A percentile compares a stretch with the other conserved stretches of the same genome.
These are phyloP conservation scores for Rubia balearica DNA, from an alignment of 305 asterid species.

Conservation along the genomic window DNA sequence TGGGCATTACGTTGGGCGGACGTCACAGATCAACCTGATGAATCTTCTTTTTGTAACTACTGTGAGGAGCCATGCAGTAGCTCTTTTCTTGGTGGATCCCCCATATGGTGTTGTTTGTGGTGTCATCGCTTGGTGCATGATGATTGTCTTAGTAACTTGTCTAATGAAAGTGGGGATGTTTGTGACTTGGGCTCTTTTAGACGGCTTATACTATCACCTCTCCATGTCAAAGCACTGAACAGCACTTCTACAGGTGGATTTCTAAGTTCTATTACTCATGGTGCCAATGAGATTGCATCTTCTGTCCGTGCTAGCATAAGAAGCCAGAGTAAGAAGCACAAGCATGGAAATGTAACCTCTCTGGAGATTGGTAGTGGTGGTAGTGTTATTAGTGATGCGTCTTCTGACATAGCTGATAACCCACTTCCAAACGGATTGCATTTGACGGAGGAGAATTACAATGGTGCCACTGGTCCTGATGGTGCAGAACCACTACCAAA, in stretches of 20 bases:
- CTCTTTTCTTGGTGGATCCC: conserved; percentile 93
- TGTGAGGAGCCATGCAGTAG: conserved; percentile 96
- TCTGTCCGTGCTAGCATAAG: conserved; percentile 87
- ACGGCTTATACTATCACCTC: conserved; percentile 83
- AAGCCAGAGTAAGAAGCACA: conserved; percentile 74
- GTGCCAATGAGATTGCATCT: conserved; percentile 97
- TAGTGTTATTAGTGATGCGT: conserved; percentile 44
- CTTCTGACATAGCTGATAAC: conserved; percentile 42
- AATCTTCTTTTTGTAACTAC: conserved; percentile 82
- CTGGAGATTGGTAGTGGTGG: conserved; percentile 44
- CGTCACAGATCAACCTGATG: conserved; percentile 81
- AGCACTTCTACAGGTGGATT: conserved; percentile 60
- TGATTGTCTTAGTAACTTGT: conserved; percentile 81
- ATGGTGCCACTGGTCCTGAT: conserved; percentile 34
- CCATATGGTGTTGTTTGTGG: conserved; percentile 98
- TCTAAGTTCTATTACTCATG: conserved; percentile 81
- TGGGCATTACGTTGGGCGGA: conserved; percentile 97
- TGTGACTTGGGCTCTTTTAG: conserved; percentile 89
- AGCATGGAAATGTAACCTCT: conserved; percentile 46
- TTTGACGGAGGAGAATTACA: conserved; percentile 44
- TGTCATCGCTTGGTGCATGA: conserved; percentile 94
- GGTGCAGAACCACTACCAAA: conserved; percentile 39
- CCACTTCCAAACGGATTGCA: conserved; percentile 45
- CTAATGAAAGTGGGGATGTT: conserved; percentile 71
- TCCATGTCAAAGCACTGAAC: conserved; percentile 58